These are phyloP conservation scores for Penicillium sp. DNA, from an alignment of 2,329 filamentous ascomycete genomes.

Conservation along the genomic window DNA sequence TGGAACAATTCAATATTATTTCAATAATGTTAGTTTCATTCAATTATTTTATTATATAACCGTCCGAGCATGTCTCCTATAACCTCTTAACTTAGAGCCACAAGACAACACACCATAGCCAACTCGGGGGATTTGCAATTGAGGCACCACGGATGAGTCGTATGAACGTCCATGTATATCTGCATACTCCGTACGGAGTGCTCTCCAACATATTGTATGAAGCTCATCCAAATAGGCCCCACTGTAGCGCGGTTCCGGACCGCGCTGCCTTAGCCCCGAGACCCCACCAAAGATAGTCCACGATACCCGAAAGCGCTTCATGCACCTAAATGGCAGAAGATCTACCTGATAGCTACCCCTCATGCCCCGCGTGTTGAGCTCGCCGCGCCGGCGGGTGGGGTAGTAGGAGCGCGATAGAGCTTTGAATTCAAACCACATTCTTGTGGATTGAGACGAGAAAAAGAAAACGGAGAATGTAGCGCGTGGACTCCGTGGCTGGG, in stretches of 20 bases:
- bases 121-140: not conserved
- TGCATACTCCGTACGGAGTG: too few species aligned
- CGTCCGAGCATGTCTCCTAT: not conserved
- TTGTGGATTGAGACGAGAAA: not conserved
- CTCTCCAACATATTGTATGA: not conserved
- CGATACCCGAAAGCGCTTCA: not conserved
- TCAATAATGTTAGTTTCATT: not conserved
- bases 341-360: slow-evolving; percentile 4
- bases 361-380: slow-evolving; percentile 1
- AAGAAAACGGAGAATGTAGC: not conserved
- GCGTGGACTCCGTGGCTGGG: not conserved
- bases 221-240: not conserved
- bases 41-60: not conserved
- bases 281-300: not conserved
- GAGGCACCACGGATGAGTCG: not conserved
- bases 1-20: not conserved
- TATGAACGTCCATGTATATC: not conserved
- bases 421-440: not conserved
- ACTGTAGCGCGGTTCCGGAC: slow-evolving; percentile 4
- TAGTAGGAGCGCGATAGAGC: slow-evolving; percentile 3
- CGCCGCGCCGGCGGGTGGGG: not conserved
- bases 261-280: not conserved
- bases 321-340: not conserved
- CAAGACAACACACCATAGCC: not conserved
- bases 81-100: not conserved